Evolutionary conservation across 192 early-diverging fungal genomes (phyloP).

Genomic region (Entomortierella parvispora): DNA sequence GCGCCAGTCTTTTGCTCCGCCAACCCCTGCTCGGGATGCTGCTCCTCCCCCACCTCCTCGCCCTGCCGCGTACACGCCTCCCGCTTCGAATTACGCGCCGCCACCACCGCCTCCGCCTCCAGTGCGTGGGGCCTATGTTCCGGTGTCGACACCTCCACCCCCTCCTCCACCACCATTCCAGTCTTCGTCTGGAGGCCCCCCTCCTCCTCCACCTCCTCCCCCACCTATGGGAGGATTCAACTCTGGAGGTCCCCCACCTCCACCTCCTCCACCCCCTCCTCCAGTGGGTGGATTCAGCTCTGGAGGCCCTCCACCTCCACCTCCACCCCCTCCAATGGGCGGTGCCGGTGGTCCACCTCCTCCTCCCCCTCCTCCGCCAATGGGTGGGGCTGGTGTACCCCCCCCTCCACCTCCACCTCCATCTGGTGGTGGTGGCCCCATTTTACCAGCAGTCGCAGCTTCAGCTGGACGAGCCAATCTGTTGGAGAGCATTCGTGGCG

Average conservation of each 20-base stretch:
- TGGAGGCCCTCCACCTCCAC: conserved; percentile 44
- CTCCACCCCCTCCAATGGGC: conserved; percentile 39
- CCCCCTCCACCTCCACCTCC: conserved; percentile 33
- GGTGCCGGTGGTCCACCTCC: conserved; percentile 28
- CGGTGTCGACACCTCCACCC: conserved; percentile 34
- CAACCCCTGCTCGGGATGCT: conserved; percentile 20
- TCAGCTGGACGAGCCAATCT: conserved; percentile 43
- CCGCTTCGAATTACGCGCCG: not conserved
- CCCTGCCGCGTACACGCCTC: not conserved
- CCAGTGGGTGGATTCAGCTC: conserved; percentile 7
- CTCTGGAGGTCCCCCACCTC: conserved; percentile 9
- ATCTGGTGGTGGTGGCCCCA: conserved; percentile 9
- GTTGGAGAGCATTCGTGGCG: conserved; percentile 59
- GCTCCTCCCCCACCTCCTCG: conserved; percentile 31
- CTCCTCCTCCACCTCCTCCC: conserved; percentile 33
- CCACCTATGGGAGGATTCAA: conserved; percentile 49
- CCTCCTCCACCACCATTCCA: conserved; percentile 28
- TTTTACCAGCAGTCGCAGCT: conserved; percentile 16
- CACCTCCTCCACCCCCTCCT: conserved; percentile 42
- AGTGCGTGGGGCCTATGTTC: conserved; percentile 4
- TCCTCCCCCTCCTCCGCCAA: conserved; percentile 44
- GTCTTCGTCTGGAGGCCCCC: not conserved
- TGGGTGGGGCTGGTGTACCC: too few species aligned
- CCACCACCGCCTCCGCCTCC: conserved; percentile 27
- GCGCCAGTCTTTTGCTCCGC: conserved; percentile 23